Conservation (phyloP, 768 basidiomycete species). For the Amyloporia xantha region DNA sequence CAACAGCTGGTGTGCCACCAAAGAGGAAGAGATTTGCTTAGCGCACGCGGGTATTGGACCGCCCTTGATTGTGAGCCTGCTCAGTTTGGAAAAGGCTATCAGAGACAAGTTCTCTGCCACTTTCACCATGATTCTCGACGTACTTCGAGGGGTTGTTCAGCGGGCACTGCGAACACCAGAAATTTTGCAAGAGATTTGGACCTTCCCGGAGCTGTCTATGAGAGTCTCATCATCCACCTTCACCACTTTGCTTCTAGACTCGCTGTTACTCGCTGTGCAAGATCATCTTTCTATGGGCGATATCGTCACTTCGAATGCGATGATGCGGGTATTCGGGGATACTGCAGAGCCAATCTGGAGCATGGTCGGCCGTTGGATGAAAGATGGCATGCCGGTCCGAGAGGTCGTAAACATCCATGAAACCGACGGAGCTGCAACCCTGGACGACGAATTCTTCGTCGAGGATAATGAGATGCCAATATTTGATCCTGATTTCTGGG, state of each 20-base stretch:
- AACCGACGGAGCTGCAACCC: slow-evolving; percentile 3
- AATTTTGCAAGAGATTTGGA: slow-evolving; percentile 31
- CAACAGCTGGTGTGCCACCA: slow-evolving; percentile 62
- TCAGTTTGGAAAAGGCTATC: slow-evolving; percentile 55
- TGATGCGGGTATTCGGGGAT: slow-evolving; percentile 56
- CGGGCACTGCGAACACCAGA: slow-evolving; percentile 20
- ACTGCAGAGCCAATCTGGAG: slow-evolving; percentile 69
- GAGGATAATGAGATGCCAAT: slow-evolving; percentile 53
- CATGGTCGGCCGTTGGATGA: slow-evolving; percentile 68
- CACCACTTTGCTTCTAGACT: slow-evolving; percentile 56
- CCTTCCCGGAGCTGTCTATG: slow-evolving; percentile 32
- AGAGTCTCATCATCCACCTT: slow-evolving; percentile 43
- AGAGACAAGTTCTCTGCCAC: slow-evolving; percentile 49
- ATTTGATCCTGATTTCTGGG: slow-evolving; percentile 74
- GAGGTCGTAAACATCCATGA: slow-evolving; percentile 7
- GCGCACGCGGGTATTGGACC: slow-evolving; percentile 43
- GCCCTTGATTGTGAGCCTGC: slow-evolving; percentile 53
- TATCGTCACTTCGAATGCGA: slow-evolving; percentile 40
- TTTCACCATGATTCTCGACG: slow-evolving; percentile 49
- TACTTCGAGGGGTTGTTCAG: slow-evolving; percentile 33
- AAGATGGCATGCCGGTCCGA: slow-evolving; percentile 56
- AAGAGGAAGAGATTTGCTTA: slow-evolving; percentile 62
- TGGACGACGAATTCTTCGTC: slow-evolving; percentile 79
- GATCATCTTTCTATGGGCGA: slow-evolving; percentile 57
- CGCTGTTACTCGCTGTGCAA: slow-evolving; percentile 50